A percentile compares a stretch with the other conserved stretches of the same genome.
Conservation (phyloP, 345 rosid genomes). For the Dipteronia sinensis region DNA sequence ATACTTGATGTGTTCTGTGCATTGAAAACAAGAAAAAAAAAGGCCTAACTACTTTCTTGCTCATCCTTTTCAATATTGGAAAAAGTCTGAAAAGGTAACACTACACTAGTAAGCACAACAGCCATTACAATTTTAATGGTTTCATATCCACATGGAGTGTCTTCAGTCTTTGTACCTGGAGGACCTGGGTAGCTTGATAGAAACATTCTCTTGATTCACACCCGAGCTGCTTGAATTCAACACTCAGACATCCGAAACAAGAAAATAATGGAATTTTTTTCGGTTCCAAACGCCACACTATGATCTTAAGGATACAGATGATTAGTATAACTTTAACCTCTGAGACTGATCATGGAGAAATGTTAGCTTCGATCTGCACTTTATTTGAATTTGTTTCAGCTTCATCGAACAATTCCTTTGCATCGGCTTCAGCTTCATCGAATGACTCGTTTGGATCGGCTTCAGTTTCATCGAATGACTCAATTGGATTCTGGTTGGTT, state of each 20-base stretch:
- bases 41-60: neutral
- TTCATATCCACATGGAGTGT: too few species aligned
- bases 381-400: neutral
- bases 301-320: neutral
- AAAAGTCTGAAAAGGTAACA: too few species aligned
- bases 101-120: too few species aligned
- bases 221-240: neutral
- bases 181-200: neutral
- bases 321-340: neutral
- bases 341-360: conserved; percentile 10
- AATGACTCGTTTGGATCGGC: neutral
- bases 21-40: too few species aligned
- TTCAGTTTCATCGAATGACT: conserved; percentile 9
- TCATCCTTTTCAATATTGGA: neutral
- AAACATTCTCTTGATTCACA: neutral
- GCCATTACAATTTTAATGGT: too few species aligned
- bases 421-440: neutral
- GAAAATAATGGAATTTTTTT: neutral
- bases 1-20: neutral
- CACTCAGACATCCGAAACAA: neutral
- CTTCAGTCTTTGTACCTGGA: neutral
- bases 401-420: conserved; percentile 17
- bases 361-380: neutral
- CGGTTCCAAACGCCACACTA: neutral
- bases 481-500: neutral